These are phyloP conservation scores for Knoxdaviesia capensis DNA, from an alignment of 2,329 filamentous ascomycete genomes.

Conservation along the genomic window DNA sequence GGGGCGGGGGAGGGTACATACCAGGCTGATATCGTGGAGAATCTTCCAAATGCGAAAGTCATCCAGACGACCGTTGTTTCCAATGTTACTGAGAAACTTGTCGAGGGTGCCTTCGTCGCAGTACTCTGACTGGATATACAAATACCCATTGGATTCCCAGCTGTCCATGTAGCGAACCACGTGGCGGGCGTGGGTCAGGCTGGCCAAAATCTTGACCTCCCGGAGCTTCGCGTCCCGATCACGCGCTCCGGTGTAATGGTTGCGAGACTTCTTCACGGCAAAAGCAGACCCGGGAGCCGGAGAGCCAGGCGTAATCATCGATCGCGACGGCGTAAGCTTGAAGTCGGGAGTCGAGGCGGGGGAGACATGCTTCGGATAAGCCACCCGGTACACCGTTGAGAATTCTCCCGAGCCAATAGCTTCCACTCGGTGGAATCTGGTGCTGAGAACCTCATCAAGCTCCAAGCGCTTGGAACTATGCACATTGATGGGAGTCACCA, in stretches of 20 bases:
- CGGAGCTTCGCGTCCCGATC: slow-evolving; percentile 71
- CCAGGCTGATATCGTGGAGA: slow-evolving; percentile 63
- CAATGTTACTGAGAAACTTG: slow-evolving; percentile 64
- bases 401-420: slow-evolving; percentile 78
- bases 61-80: slow-evolving; percentile 69
- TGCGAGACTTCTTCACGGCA: slow-evolving; percentile 84
- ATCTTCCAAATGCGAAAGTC: slow-evolving; percentile 99
- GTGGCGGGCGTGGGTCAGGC: slow-evolving; percentile 65
- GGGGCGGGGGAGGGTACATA: slow-evolving; percentile 24
- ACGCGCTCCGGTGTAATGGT: slow-evolving; percentile 55
- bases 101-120: slow-evolving; percentile 89
- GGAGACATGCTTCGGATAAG: slow-evolving; percentile 12
- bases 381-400: slow-evolving; percentile 74
- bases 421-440: slow-evolving; percentile 64
- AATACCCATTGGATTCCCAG: slow-evolving; percentile 69
- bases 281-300: slow-evolving; percentile 43
- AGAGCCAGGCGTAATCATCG: slow-evolving; percentile 22
- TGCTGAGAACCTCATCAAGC: slow-evolving; percentile 51
- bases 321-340: slow-evolving; percentile 21
- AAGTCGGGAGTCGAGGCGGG: slow-evolving; percentile 2
- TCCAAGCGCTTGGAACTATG: slow-evolving; percentile 43
- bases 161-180: slow-evolving; percentile 65
- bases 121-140: slow-evolving; percentile 96
- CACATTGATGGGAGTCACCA: slow-evolving; percentile 50
- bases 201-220: slow-evolving; percentile 62